A percentile compares a stretch with the other conserved stretches of the same genome.
These are phyloP conservation scores for Phytophthora litchii DNA, from an alignment of 352 stramenopile genomes.

Conservation along the genomic window DNA sequence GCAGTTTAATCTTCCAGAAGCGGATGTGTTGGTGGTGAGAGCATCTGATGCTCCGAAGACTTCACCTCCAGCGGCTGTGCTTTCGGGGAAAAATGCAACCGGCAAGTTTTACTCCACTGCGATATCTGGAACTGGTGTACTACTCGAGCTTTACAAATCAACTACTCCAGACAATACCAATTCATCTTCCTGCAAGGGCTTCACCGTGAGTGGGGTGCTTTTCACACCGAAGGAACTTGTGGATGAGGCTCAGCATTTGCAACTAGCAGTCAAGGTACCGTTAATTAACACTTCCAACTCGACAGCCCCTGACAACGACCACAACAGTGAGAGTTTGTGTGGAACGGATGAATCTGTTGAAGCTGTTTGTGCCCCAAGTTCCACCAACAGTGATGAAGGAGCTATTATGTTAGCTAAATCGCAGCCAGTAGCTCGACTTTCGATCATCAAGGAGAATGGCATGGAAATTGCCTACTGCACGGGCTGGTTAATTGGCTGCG, in stretches of 20 bases:
- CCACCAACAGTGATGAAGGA: conserved; percentile 29
- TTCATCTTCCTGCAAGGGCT: neutral
- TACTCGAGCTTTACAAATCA: conserved; percentile 34
- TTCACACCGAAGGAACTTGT: conserved; percentile 49
- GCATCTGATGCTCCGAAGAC: conserved; percentile 27
- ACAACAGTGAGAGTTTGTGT: conserved; percentile 69
- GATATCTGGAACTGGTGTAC: conserved; percentile 48
- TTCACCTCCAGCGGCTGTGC: conserved; percentile 16
- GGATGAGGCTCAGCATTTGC: conserved; percentile 25
- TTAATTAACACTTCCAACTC: conserved; percentile 19
- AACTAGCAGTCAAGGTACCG: conserved; percentile 32
- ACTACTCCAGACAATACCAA: neutral
- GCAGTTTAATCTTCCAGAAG: conserved; percentile 52
- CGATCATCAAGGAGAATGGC: conserved; percentile 67
- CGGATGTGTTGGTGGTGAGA: conserved; percentile 55
- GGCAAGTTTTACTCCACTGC: conserved; percentile 60
- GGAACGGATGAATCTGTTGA: conserved; percentile 70
- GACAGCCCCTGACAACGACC: conserved; percentile 15
- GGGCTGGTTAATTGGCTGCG: conserved; percentile 73
- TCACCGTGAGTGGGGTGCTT: conserved; percentile 23
- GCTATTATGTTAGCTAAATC: conserved; percentile 52
- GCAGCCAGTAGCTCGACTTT: conserved; percentile 62
- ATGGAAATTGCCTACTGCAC: conserved; percentile 73
- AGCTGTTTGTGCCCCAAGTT: conserved; percentile 57
- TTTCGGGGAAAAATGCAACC: conserved; percentile 55